Evolutionary conservation across 129 eudicot species (phyloP), one percentile per base, ranked within the genome.

Genomic region (Cynara cardunculus): DNA sequence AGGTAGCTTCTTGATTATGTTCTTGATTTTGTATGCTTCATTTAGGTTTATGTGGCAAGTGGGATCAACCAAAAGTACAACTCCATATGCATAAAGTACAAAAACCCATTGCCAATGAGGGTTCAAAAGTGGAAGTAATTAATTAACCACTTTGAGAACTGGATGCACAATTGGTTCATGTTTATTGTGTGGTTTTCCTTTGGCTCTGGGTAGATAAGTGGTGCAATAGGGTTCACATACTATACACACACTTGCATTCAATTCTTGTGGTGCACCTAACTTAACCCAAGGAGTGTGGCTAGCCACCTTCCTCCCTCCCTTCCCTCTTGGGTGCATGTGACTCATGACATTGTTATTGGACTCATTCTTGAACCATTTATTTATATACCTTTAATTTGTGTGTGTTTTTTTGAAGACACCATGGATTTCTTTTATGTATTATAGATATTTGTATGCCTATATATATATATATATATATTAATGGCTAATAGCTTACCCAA

Each of bases 151-250:
- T 56, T 70, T 62, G 46, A 73, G 7, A 62, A 62, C 72, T 73
- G 74, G 49, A 76, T 39, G 53, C 64, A 68, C 7, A 73, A 61
- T 32, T 49, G 78, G 61, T 71, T 30, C 70, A 68, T 80, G 79
- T 39, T 28, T 31, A 32, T 85, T 90, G 89, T 90, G 91, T 85
- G 91, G 94, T 76, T 86, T 85, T 80, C 82, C 76, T 83, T 89
- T 67, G 76, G 53, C 72, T 79, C 81, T 78, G 59, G 68, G 80
- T 85, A 83, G 88, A 88, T 84, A 90, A 86, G 88, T 78, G 79
- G 81, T 83, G 74, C 71, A 39, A 71, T 69, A 71, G 78, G 85
- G 79, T 75, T 86, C 88, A 82, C 78, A 82, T 67, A 77, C 74
- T 76, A 34, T 80, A 85, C 78, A 68, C 69, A 56, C 82, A 68